Percentiles rank a stretch among this genome's conserved stretches.
These are phyloP conservation scores for Brassica incana DNA, from an alignment of 345 rosid genomes.

Conservation along the genomic window DNA sequence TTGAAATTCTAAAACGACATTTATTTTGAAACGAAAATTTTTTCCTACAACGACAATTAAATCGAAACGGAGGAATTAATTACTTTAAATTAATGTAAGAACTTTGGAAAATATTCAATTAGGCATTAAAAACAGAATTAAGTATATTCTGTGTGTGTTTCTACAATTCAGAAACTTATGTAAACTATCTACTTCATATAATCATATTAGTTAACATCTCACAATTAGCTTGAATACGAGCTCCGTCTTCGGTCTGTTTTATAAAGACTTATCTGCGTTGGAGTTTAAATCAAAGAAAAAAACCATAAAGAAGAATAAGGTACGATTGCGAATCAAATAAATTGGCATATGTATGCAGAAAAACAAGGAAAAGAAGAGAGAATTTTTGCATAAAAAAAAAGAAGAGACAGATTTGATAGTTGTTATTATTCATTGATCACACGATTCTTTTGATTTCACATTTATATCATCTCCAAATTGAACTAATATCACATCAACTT, in stretches of 20 bases:
- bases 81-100: background rate
- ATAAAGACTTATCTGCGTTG: background rate
- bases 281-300: background rate
- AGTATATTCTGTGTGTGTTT: background rate
- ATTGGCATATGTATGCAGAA: background rate
- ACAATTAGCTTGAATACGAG: background rate
- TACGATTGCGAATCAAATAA: slow-evolving; percentile 15
- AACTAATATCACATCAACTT: slow-evolving; percentile 34
- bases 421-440: slow-evolving; percentile 38
- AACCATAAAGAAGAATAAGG: background rate
- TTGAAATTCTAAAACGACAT: too few relatives aligned
- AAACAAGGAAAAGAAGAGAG: slow-evolving; percentile 21
- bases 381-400: background rate
- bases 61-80: background rate
- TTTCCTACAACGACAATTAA: too few relatives aligned
- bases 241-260: background rate
- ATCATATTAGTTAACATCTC: background rate
- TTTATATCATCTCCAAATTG: background rate
- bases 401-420: slow-evolving; percentile 40
- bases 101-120: background rate
- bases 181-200: background rate
- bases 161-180: background rate
- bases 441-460: slow-evolving; percentile 6
- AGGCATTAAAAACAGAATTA: background rate
- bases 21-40: too few relatives aligned